Evolutionary conservation across 306 rosid genomes (phyloP), one percentile per base, ranked within the genome.

Genomic region (Casuarina equisetifolia): DNA sequence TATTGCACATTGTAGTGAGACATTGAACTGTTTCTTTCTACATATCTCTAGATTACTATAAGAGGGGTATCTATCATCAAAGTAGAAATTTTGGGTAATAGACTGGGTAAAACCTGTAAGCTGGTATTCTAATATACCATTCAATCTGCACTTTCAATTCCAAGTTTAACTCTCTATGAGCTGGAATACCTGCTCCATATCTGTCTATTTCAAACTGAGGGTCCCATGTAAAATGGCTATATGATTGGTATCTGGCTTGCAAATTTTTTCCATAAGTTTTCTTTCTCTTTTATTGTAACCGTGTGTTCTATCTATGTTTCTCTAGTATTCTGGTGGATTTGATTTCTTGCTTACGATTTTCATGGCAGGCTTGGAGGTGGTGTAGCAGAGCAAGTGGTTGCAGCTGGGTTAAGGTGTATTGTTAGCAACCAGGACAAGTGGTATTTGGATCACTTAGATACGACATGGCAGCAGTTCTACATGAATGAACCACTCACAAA

Each of bases 401-500:
- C 73, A 50, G 78, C 88, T 6, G 88, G 88, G 50, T 76, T 85
- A 67, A 82, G 88, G 51, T 85, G 88, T 81, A 82, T 85, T n/a
- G 88, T 85, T 11, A 85, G 88, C 78, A 85, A 85, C 85, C 88
- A 81, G 72, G 88, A 85, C 74, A 85, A 79, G 70, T 85, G 88
- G 88, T 85, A 85, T 62, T 73, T 85, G 81, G 84, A 85, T 75
- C 82, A 85, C 72, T 57, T 85, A 42, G 88, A 85, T 74, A 45
- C 76, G 12, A 69, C 76, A 61, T 85, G 88, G 88, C 70, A 79
- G 74, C 55, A 59, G 77, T 77, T 85, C 84, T 85, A 85, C 40
- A 57, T 38, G 43, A 85, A 85, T 46, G 88, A 85, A 50, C 88
- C 88, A 44, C 88, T 85, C 42, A 15, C 50, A 36, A 69, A 82